Evolutionary conservation across 345 rosid species (phyloP).

Genomic region (Lumnitzera littorea): DNA sequence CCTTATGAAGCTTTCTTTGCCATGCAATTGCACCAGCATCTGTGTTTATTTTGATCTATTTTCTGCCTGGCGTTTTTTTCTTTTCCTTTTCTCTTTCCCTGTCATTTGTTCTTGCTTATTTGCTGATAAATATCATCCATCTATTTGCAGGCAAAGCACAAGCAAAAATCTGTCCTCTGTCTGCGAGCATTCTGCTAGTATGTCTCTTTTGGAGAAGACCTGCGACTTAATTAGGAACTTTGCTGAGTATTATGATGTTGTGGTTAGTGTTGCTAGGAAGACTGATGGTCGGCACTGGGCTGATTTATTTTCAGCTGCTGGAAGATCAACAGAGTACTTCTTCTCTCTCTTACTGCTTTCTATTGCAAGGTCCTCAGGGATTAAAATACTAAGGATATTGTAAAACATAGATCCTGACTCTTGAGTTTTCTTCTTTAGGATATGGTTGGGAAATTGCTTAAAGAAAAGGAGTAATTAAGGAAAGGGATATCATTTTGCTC

Average conservation of each 20-base stretch:
- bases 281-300: constrained; percentile 99
- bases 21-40: no score
- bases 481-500: no score
- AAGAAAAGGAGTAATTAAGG: no score
- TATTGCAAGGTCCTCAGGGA: neutral
- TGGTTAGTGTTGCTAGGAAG: constrained; percentile 97
- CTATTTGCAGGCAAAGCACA: constrained; percentile 45
- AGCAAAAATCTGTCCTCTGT: constrained; percentile 57
- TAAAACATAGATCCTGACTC: no score
- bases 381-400: neutral
- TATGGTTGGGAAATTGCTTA: no score
- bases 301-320: constrained; percentile 90
- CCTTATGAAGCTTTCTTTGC: no score
- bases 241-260: constrained; percentile 87
- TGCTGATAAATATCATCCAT: no score
- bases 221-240: constrained; percentile 84
- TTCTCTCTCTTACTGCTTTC: constrained; percentile 5
- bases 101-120: no score
- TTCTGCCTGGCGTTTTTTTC: no score
- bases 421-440: no score
- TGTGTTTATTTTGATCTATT: no score
- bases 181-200: constrained; percentile 22
- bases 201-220: constrained; percentile 80
- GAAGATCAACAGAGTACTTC: constrained; percentile 95
- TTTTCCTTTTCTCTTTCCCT: no score